Evolutionary conservation across 2,329 filamentous ascomycete species (phyloP), one percentile per base, ranked within the genome.

Genomic region (Ceratocystis lukuohia): DNA sequence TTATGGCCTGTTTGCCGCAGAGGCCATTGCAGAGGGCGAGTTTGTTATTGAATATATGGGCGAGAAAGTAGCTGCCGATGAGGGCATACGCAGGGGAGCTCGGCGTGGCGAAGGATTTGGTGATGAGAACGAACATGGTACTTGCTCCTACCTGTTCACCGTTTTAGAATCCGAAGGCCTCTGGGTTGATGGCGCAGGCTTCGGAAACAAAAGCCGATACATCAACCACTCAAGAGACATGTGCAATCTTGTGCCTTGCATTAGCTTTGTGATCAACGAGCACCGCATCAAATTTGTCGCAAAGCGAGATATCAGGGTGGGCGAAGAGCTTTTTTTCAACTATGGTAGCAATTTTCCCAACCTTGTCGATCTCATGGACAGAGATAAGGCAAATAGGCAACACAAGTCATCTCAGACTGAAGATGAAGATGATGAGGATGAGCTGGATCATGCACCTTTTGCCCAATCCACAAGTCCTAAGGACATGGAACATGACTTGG

Each of bases 41-140:
- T 93, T 88, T 70, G 79, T 94, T 20, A 87, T 88, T 41, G 90
- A 94, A 73, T 94, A 94, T 73, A 84, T 85, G 1, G 90, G 90
- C 61, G 90, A 94, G 73, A 79, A 91, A 10, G 86, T 93, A 67
- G 85, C 83, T 3, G 81, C 83, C 48, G 80, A 85, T 61, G 88
- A 92, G 73, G 84, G 84, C 2, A 83, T 89, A 28, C 82, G 88
- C 2, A 81, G 88, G 46, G 86, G 87, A 67, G 82, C 83, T 7
- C 74, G 82, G 1, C 80, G 82, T 1, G 82, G 82, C 41, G 80
- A 84, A 65, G 81, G 83, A 5, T 85, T 85, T 66, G 63, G 67
- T 15, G 81, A 88, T 65, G 82, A 85, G 69, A 63, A 61, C 10
- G 80, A 82, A 66, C 76, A 80, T 57, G 81, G 82, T 25, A 82